Base-by-base conservation (phyloP, 495 filamentous ascomycete genomes). In the Xylaria grammica region DNA sequence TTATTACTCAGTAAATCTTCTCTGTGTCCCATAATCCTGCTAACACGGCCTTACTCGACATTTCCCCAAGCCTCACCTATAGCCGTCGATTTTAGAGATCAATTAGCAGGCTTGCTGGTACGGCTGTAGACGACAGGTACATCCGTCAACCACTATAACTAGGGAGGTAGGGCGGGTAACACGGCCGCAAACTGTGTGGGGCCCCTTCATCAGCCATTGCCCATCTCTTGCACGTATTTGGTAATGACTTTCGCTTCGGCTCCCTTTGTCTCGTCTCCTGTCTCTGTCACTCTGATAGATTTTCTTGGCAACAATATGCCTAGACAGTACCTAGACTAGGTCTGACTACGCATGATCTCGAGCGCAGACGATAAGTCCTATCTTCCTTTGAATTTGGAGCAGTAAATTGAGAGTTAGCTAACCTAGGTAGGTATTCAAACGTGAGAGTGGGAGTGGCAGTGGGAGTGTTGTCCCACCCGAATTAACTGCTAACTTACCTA, bases 221-320 rank as follows among this genome's bases (percentile, higher is more conserved):
- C 22, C 10, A 56, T 56, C 22, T 19, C 6, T 42, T 36, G 24
- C 36, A 56, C 53, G 34, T 20, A 56, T 56, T 22, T 56, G 20
- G 54, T 30, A 57, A 57, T 45, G 54, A 57, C 54, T 57, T 57
- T 57, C 54, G 38, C 36, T 40, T 27, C 11, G 7, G 40, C 22
- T n/a, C n/a, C n/a, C n/a, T n/a, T n/a, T 57, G 38, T 42, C 53
- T 56, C 27, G 22, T 38, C 51, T n/a, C n/a, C n/a, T n/a, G n/a
- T n/a, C n/a, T n/a, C 32, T 36, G 32, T 36, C n/a, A n/a, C n/a
- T 36, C 32, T 36, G 32, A 36, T 36, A 36, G 11, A 11, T 36
- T 36, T 4, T 5, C 32, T 17, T 42, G 40, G 15, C 3, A 42
- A 42, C 5, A 17, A 42, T n/a, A n/a, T 17, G 40, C 40, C 40